These are phyloP conservation scores for Cardamine resedifolia DNA, from an alignment of 345 rosid species.

Conservation along the genomic window DNA sequence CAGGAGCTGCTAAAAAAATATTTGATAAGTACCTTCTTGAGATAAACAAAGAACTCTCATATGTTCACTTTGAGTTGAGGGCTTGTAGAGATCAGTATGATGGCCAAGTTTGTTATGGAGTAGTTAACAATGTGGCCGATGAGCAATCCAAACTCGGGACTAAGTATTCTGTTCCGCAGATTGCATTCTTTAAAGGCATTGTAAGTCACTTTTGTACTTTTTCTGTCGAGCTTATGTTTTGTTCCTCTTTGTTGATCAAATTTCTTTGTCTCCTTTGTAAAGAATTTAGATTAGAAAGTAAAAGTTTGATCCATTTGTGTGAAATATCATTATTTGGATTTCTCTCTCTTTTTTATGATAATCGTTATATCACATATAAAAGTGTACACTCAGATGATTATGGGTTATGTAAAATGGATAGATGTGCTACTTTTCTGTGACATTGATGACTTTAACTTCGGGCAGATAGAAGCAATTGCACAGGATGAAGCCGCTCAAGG, in stretches of 20 bases:
- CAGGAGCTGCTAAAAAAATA: slow-evolving; percentile 50
- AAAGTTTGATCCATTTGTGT: background rate
- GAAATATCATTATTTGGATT: background rate
- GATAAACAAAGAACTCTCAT: slow-evolving; percentile 84
- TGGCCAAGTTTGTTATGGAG: slow-evolving; percentile 73
- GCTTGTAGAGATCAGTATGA: slow-evolving; percentile 77
- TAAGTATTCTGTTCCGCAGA: slow-evolving; percentile 75
- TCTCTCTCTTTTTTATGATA: background rate
- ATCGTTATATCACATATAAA: background rate
- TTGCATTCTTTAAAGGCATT: slow-evolving; percentile 75
- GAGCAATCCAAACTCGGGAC: slow-evolving; percentile 93
- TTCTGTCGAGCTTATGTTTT: background rate
- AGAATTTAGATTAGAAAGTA: background rate
- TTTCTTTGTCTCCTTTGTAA: background rate
- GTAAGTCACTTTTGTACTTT: slow-evolving; percentile 46
- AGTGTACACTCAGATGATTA: slow-evolving; percentile 1
- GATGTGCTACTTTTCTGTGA: background rate
- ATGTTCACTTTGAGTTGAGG: slow-evolving; percentile 73
- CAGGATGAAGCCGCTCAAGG: slow-evolving; percentile 74
- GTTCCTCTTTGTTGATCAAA: background rate
- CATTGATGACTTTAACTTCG: slow-evolving; percentile 17
- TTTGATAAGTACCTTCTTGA: slow-evolving; percentile 70
- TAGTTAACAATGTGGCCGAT: slow-evolving; percentile 78
- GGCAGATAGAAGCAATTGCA: slow-evolving; percentile 73
- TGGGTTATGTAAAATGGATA: background rate